phyloP scores from a whole-genome alignment of 352 stramenopile species.

The Aphanomyces cochlioides region DNA sequence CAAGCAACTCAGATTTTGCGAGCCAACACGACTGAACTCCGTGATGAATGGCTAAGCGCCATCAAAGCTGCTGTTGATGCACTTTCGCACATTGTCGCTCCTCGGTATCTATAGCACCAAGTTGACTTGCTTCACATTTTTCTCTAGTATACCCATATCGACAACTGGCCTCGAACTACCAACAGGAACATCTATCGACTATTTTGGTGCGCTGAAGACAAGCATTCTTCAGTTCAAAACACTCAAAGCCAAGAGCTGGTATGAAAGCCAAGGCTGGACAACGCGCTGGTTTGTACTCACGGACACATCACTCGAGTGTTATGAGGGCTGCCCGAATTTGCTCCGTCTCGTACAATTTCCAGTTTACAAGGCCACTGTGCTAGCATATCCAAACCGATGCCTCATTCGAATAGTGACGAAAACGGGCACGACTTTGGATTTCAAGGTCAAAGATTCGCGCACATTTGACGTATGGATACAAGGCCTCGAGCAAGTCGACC shows the following conservation, averaged over 20 bases:
- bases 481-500: conserved; percentile 54
- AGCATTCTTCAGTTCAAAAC: conserved; percentile 23
- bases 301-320: conserved; percentile 66
- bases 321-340: conserved; percentile 72
- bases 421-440: conserved; percentile 65
- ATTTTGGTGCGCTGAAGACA: conserved; percentile 76
- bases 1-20: conserved; percentile 47
- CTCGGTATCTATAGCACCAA: not conserved
- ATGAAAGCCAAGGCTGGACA: conserved; percentile 61
- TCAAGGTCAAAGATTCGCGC: conserved; percentile 70
- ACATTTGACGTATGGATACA: conserved; percentile 74
- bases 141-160: not conserved
- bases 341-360: conserved; percentile 72
- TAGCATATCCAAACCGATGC: conserved; percentile 69
- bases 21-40: conserved; percentile 56
- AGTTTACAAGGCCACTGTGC: conserved; percentile 58
- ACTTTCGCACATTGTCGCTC: not conserved
- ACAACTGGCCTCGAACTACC: conserved; percentile 45
- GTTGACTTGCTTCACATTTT: no score
- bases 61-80: conserved; percentile 3
- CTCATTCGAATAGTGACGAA: conserved; percentile 72
- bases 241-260: conserved; percentile 44
- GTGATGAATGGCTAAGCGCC: conserved; percentile 61
- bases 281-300: conserved; percentile 81
- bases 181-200: conserved; percentile 63